These are phyloP conservation scores for Teunomyces atbi DNA, from an alignment of 805 yeast species.

Conservation along the genomic window DNA sequence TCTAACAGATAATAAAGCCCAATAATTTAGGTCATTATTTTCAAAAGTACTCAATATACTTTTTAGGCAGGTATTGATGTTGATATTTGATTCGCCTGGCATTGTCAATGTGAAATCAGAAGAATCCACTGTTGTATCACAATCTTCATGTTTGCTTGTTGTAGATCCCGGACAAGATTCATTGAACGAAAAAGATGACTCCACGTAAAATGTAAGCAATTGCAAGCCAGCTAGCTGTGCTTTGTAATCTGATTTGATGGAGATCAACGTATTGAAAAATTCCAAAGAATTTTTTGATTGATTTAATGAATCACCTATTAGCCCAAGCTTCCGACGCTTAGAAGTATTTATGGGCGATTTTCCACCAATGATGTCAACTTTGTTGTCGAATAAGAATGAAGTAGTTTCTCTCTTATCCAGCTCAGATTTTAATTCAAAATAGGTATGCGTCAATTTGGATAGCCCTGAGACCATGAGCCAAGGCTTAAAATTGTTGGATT, in stretches of 20 bases:
- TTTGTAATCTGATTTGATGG: slow-evolving; percentile 12
- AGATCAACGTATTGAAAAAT: slow-evolving; percentile 26
- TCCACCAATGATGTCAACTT: background rate
- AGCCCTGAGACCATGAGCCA: slow-evolving; percentile 46
- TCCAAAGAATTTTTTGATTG: slow-evolving; percentile 19
- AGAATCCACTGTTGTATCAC: background rate
- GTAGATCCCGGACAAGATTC: background rate
- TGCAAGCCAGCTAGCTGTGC: slow-evolving; percentile 24
- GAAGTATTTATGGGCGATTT: background rate
- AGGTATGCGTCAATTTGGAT: slow-evolving; percentile 27
- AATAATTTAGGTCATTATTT: slow-evolving; percentile 17
- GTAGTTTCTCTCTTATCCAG: background rate
- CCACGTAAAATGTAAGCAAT: slow-evolving; percentile 19
- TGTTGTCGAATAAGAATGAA: background rate
- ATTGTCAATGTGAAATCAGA: background rate
- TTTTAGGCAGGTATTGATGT: slow-evolving; percentile 13
- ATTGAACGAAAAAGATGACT: slow-evolving; percentile 5
- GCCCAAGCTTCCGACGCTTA: slow-evolving; percentile 29
- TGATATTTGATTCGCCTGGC: background rate
- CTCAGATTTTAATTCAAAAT: slow-evolving; percentile 23
- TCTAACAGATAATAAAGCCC: slow-evolving; percentile 24
- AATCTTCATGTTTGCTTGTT: background rate
- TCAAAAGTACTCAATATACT: slow-evolving; percentile 21
- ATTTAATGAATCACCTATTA: slow-evolving; percentile 18
- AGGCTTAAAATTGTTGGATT: slow-evolving; percentile 17